Base-by-base conservation (phyloP, 176 grass and related monocot genomes). In the Thalia dealbata region DNA sequence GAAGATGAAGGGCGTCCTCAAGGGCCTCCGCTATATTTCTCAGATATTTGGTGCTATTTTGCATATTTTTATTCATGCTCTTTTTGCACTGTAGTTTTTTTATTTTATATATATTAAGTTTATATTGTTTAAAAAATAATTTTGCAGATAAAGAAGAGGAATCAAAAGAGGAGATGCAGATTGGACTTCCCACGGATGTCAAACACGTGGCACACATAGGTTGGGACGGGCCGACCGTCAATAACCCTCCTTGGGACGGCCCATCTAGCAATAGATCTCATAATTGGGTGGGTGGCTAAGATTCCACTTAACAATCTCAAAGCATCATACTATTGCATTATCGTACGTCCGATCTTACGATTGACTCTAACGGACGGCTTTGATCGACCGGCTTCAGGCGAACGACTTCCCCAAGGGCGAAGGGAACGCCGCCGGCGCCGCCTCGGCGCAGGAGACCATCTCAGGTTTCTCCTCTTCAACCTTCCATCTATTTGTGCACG, bases 1-100 rank as follows among this genome's bases (percentile, higher is more conserved):
- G 64, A 97, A 91, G 76, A 97, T 97, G 95, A 97, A 97, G 77
- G 90, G 90, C 19, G 85, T 97, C 42, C 83, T 97, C 85, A 97
- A 88, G 78, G 95, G 90, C 76, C 90, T 97, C 44, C 90, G 95
- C 16, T 97, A 97, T 74, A 91, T 97, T 76, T 91, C 95, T 2
- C 95, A 97, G 60, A 93, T 97, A 50, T 91, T 97, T 12, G 95
- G 95, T 97, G 84, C 11, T 13, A 3, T 3, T 51, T 50, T 16
- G 0, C 18, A 24, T 9, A 26, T 51, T 22, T 1, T 71, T 10
- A 14, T 27, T 65, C 3, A 14, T 14, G 6, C 0, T 30, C 0
- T 27, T 64, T 6, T 3, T 21, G 3, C 16, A 5, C 16, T 19
- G 16, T 19, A 15, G 16, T 1, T 21, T 21, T 60, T 21, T 21